Percentiles rank a stretch among this genome's conserved stretches.
Conservation (phyloP, 257 asterid genomes). For the Plantago major region DNA sequence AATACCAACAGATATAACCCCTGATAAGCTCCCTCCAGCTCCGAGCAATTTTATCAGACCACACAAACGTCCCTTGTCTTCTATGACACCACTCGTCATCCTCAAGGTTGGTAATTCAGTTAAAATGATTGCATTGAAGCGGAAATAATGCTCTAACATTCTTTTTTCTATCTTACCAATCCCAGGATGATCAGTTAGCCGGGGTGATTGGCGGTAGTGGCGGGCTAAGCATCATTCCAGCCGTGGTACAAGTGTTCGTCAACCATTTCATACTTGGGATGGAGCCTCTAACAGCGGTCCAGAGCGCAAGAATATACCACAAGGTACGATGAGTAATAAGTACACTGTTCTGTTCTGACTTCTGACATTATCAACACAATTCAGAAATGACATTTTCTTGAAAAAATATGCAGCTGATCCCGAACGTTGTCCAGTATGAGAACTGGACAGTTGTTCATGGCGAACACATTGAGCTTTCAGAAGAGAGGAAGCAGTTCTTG, state of each 20-base stretch:
- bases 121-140: neutral
- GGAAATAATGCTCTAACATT: neutral
- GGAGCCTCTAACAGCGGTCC: conserved; percentile 73
- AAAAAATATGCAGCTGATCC: conserved; percentile 53
- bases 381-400: neutral
- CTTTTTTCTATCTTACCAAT: neutral
- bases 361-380: neutral
- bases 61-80: conserved; percentile 81
- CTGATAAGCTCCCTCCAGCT: conserved; percentile 76
- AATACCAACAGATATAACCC: conserved; percentile 51
- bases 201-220: conserved; percentile 95
- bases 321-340: conserved; percentile 30
- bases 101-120: conserved; percentile 55
- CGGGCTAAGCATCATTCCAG: conserved; percentile 74
- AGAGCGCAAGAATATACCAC: conserved; percentile 80
- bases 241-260: conserved; percentile 73
- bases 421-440: conserved; percentile 68
- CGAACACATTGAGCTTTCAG: conserved; percentile 69
- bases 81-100: conserved; percentile 84
- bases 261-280: conserved; percentile 79
- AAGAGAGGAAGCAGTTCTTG: conserved; percentile 46
- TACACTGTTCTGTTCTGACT: neutral
- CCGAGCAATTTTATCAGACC: conserved; percentile 81
- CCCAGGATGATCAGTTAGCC: conserved; percentile 65
- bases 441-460: conserved; percentile 82